Base-by-base conservation (phyloP, 805 yeast species). In the Metschnikowia gelsemii region DNA sequence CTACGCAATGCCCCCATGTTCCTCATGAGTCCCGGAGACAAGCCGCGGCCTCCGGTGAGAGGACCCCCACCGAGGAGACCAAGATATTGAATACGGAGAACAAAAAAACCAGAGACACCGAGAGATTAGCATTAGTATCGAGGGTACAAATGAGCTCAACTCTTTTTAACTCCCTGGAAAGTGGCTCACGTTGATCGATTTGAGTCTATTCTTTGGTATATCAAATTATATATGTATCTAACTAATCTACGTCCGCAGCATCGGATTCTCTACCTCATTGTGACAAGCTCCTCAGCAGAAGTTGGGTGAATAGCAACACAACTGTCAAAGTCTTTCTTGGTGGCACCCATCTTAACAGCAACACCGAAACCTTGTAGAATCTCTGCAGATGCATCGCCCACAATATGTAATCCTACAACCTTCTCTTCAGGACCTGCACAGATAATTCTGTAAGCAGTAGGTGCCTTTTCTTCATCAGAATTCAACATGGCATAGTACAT, bases 271-370 rank as follows among this genome's bases (percentile, higher is more conserved):
- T 32, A 57, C 25, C 46, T 52, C 79, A 86, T 69, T 17, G 99
- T 93, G 27, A 93, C 99, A 37, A 93, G 68, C 70, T 93, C 99
- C 72, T 93, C 99, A 30, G 99, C 99, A 51, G 95, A 80, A 2
- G 99, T 93, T 49, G 99, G 99, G 63, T 93, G 99, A 61, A 93
- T 93, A 26, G 99, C 99, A 32, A 93, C 98, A 71, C 95, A 87
- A 63, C 72, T 81, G 68, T 93, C 99, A 52, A 93, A 93, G 64
- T 93, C 97, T 33, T 79, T 79, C 73, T 93, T 93, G 26, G 99
- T 93, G 30, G 99, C 99, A 24, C 99, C 99, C 99, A 93, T 93
- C 71, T 90, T 90, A 50, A 93, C 72, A 37, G 99, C 99, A 40
- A 90, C 99, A 45, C 98, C 99, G 58, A 93, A 93, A 27, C 99